Evolutionary conservation across 1,284 basidiomycete species (phyloP), one percentile per base, ranked within the genome.

Genomic region (Ceratorhiza oryzae-sativae): DNA sequence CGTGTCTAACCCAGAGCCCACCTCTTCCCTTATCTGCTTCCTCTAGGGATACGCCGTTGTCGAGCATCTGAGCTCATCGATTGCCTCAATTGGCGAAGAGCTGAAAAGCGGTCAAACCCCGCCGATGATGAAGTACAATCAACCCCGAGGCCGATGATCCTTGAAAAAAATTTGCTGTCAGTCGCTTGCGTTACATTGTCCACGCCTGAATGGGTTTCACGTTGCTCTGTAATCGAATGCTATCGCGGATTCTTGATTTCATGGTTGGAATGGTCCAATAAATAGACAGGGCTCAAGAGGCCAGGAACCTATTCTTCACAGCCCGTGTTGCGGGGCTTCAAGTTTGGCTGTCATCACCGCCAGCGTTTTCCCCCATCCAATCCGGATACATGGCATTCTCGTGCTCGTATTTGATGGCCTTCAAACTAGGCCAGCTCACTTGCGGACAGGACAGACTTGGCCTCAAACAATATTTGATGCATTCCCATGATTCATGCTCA

Each of bases 61-160:
- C 23, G 65, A 68, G 39, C 65, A 68, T 27, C 65, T 68, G n/a
- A 45, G 36, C 41, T 56, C 65, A 34, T 68, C 65, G 34, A 58
- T 68, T 46, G 39, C 65, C 27, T 68, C 65, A 1, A 68, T 68
- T 55, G 65, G 65, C 18, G 65, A 68, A n/a, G 65, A 48, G n/a
- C 65, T 68, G 23, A 68, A 68, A 41, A 46, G 53, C 27, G 53
- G 65, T 15, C 53, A 68, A 68, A 68, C 65, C 10, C 65, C 65
- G 53, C 65, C 49, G 53, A 55, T 68, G 41, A 68, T 67, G 49
- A 67, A 67, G 62, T 67, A 55, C 27, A 53, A 20, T 34, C 62
- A 55, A 27, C 62, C 62, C 10, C 60, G 60, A 15, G 58, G 58
- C 12, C 58, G 58, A 25, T 60, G 58, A 60, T n/a, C 20, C 36